phyloP scores from a whole-genome alignment of 805 yeast genomes.

The Vanderwaltozyma polyspora region DNA sequence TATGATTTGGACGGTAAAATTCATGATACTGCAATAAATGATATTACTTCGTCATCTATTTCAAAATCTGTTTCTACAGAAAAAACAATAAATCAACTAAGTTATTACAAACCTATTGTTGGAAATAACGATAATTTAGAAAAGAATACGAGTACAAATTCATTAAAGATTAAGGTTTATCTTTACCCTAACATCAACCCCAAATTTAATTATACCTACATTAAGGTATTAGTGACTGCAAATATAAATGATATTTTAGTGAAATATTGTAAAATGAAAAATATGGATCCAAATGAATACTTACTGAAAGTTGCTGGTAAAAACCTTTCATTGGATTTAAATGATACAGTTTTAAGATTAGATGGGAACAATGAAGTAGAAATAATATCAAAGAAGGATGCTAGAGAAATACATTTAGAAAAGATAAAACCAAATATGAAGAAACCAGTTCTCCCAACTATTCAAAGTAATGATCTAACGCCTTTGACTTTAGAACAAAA shows the following conservation, averaged over 20 bases:
- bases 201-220: conserved; percentile 19
- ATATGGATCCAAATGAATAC: conserved; percentile 29
- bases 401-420: conserved; percentile 27
- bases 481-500: conserved; percentile 24
- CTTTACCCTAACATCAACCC: conserved; percentile 26
- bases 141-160: conserved; percentile 17
- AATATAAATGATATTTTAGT: conserved; percentile 29
- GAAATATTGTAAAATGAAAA: conserved; percentile 27
- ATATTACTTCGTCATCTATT: conserved; percentile 1
- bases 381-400: conserved; percentile 32
- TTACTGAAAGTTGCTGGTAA: conserved; percentile 27
- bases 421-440: conserved; percentile 21
- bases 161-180: conserved; percentile 24
- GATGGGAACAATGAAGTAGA: conserved; percentile 34
- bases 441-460: conserved; percentile 25
- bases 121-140: conserved; percentile 13
- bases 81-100: conserved; percentile 20
- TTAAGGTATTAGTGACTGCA: conserved; percentile 27
- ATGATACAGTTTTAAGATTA: conserved; percentile 31
- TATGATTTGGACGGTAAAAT: conserved; percentile 14
- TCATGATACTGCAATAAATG: conserved; percentile 3
- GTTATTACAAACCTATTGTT: conserved; percentile 31
- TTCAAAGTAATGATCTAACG: conserved; percentile 26
- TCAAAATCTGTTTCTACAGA: conserved; percentile 6
- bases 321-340: conserved; percentile 25